Percentiles rank a stretch among this genome's conserved stretches.
Evolutionary conservation across 2,329 filamentous ascomycete species (phyloP).

Genomic region (Xylariaceae sp.): DNA sequence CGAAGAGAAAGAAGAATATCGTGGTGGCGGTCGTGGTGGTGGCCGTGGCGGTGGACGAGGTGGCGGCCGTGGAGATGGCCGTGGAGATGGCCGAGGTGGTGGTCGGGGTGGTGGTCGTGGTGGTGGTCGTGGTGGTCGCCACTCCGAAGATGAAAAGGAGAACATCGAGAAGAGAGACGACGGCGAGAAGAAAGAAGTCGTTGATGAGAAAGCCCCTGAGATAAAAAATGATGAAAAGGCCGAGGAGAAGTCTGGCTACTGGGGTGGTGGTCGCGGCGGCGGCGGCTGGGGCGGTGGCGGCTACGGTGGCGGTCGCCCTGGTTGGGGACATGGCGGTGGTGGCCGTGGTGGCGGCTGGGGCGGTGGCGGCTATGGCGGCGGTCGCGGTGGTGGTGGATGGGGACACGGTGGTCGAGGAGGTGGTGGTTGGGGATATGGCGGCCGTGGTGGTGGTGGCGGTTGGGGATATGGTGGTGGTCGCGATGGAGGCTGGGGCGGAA

Average conservation of each 20-base stretch:
- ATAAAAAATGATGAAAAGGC: neutral
- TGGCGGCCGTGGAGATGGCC: constrained; percentile 4
- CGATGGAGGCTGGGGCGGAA: constrained; percentile 8
- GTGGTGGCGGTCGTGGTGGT: neutral
- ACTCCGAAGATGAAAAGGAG: neutral
- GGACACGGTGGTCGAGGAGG: constrained; percentile 4
- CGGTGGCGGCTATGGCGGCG: constrained; percentile 9
- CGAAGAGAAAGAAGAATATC: constrained; percentile 13
- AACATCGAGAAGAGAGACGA: neutral
- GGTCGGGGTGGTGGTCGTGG: constrained; percentile 11
- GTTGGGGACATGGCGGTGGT: constrained; percentile 9
- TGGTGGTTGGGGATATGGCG: constrained; percentile 8
- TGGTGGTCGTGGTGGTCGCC: neutral
- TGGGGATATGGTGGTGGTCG: constrained; percentile 11
- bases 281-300: constrained; percentile 9
- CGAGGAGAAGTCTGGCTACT: neutral
- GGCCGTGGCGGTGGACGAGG: neutral
- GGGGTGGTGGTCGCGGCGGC: constrained; percentile 6
- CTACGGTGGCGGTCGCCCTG: constrained; percentile 9
- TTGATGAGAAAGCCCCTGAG: neutral
- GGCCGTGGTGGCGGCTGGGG: constrained; percentile 4
- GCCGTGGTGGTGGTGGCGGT: too few relatives aligned
- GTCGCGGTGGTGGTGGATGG: constrained; percentile 10
- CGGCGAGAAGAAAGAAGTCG: neutral
- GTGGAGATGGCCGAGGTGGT: neutral